Conservation (phyloP, 306 rosid genomes). For the Cicer bijugum region DNA sequence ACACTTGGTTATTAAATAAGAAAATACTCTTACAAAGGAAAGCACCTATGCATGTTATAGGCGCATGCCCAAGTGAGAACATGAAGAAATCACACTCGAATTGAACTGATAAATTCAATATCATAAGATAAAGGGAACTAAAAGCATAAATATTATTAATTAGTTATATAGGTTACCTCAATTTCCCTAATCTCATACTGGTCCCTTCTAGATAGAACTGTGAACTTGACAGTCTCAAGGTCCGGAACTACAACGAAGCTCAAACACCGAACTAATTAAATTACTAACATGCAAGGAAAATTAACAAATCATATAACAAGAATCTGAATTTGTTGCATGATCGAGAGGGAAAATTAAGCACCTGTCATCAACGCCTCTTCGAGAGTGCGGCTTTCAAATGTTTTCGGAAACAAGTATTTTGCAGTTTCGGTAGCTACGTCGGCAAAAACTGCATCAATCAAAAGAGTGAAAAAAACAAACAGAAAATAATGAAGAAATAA, state of each 20-base stretch:
- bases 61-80: background rate
- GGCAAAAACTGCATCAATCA: slow-evolving; percentile 57
- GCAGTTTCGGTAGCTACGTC: slow-evolving; percentile 71
- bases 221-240: slow-evolving; percentile 77
- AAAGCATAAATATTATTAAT: background rate
- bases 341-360: slow-evolving; percentile 23
- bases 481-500: background rate
- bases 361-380: slow-evolving; percentile 86
- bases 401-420: slow-evolving; percentile 75
- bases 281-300: slow-evolving; percentile 5
- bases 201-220: slow-evolving; percentile 63
- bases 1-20: background rate
- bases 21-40: background rate
- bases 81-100: background rate
- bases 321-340: slow-evolving; percentile 26
- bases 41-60: background rate
- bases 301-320: background rate
- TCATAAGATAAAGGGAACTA: background rate
- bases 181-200: slow-evolving; percentile 85
- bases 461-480: background rate
- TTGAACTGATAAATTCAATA: background rate
- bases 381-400: slow-evolving; percentile 76
- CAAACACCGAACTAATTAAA: slow-evolving; percentile 27
- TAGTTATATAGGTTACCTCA: slow-evolving; percentile 59
- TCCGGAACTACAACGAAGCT: slow-evolving; percentile 73